Evolutionary conservation across 129 eudicot species (phyloP).

Genomic region (Flaveria robusta): DNA sequence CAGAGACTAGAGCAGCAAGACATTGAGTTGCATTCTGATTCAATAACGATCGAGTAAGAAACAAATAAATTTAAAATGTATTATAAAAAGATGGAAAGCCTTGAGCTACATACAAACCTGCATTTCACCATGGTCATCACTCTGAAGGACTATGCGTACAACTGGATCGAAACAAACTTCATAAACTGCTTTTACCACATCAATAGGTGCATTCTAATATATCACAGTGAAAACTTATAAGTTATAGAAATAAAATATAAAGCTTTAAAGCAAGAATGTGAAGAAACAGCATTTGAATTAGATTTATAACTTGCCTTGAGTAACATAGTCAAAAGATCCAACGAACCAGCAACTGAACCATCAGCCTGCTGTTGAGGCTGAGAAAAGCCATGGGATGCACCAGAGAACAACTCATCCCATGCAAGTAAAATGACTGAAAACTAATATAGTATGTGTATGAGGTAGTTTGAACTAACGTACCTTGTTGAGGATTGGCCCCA

Average conservation of each 20-base stretch:
- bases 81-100: not conserved
- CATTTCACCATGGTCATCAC: constrained; percentile 91
- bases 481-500: constrained; percentile 75
- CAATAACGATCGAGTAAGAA: not conserved
- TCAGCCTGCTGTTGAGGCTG: constrained; percentile 95
- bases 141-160: constrained; percentile 70
- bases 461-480: constrained; percentile 41
- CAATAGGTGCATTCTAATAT: constrained; percentile 71
- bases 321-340: constrained; percentile 91
- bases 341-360: constrained; percentile 91
- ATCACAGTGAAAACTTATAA: constrained; percentile 21
- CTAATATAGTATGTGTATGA: constrained; percentile 18
- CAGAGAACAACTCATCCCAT: constrained; percentile 18
- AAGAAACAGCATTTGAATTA: not conserved
- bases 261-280: not conserved
- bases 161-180: constrained; percentile 79
- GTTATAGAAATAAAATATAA: constrained; percentile 9
- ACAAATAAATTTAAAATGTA: not conserved
- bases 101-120: constrained; percentile 53
- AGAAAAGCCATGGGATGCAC: constrained; percentile 30
- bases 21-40: constrained; percentile 94
- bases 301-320: constrained; percentile 52
- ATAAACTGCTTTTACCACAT: constrained; percentile 69
- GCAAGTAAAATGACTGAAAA: constrained; percentile 10
- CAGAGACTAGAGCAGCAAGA: constrained; percentile 84